A percentile compares a stretch with the other conserved stretches of the same genome.
Evolutionary conservation across 2,329 filamentous ascomycete genomes (phyloP).

Genomic region (Exophiala xenobiotica): DNA sequence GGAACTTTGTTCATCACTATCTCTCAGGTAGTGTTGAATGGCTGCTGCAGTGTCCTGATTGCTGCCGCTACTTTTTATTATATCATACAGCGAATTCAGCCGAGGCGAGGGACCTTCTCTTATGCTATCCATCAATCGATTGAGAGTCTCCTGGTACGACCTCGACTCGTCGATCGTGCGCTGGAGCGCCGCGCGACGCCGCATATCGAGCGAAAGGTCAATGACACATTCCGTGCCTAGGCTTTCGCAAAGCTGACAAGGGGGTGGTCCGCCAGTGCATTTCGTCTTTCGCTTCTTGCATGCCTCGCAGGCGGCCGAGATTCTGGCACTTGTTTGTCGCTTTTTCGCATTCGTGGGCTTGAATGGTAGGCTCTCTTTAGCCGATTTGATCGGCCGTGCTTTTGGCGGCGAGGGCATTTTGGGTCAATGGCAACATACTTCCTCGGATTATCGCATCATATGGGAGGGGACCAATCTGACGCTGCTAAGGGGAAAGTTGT

Average conservation of each 20-base stretch:
- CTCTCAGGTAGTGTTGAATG: constrained; percentile 4
- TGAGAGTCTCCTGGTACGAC: constrained; percentile 21
- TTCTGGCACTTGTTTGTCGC: constrained; percentile 13
- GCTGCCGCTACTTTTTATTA: constrained; percentile 10
- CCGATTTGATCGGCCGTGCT: constrained; percentile 15
- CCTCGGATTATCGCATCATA: background rate
- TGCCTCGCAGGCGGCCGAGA: constrained; percentile 27
- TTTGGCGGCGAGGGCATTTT: constrained; percentile 17
- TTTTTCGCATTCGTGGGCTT: constrained; percentile 10
- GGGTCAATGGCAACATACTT: background rate
- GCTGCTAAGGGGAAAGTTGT: too few species aligned
- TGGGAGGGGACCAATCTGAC: background rate
- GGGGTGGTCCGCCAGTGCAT: constrained; percentile 26
- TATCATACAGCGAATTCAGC: constrained; percentile 12
- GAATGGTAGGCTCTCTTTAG: constrained; percentile 13
- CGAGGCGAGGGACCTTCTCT: constrained; percentile 18
- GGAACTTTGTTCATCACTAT: constrained; percentile 9
- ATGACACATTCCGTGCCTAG: constrained; percentile 26
- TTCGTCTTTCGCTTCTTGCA: constrained; percentile 28
- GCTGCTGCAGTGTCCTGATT: constrained; percentile 12
- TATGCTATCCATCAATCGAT: constrained; percentile 17
- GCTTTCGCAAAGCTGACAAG: constrained; percentile 25
- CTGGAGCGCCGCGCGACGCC: constrained; percentile 24
- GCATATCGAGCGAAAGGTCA: constrained; percentile 26
- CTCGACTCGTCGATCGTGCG: constrained; percentile 25